Conservation (phyloP, 2,329 filamentous ascomycete genomes). For the Berkeleyomyces rouxiae region DNA sequence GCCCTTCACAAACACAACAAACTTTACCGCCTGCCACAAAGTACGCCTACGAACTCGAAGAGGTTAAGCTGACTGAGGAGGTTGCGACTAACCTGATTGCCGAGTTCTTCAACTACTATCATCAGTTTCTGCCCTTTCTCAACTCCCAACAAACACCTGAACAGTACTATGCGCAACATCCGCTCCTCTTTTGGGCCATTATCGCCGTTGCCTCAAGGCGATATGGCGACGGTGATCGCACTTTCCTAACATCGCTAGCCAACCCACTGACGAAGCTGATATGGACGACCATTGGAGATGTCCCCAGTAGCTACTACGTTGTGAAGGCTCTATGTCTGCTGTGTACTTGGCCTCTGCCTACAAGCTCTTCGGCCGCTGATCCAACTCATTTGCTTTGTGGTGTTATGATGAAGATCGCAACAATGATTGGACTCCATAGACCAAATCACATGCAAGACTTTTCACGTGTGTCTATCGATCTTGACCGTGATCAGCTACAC, state of each 20-base stretch:
- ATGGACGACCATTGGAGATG: slow-evolving; percentile 61
- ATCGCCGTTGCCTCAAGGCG: slow-evolving; percentile 59
- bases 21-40: slow-evolving; percentile 26
- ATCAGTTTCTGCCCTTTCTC: slow-evolving; percentile 63
- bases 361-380: slow-evolving; percentile 64
- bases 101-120: slow-evolving; percentile 61
- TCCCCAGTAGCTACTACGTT: slow-evolving; percentile 63
- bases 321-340: slow-evolving; percentile 67
- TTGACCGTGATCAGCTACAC: slow-evolving; percentile 63
- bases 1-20: slow-evolving; percentile 36
- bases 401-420: slow-evolving; percentile 76
- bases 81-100: slow-evolving; percentile 48
- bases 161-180: slow-evolving; percentile 59
- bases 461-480: slow-evolving; percentile 54
- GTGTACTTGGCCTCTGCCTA: slow-evolving; percentile 69
- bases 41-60: slow-evolving; percentile 44
- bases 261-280: slow-evolving; percentile 53
- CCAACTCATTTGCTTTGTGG: slow-evolving; percentile 69
- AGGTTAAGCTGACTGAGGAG: slow-evolving; percentile 46
- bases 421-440: slow-evolving; percentile 65
- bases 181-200: slow-evolving; percentile 74
- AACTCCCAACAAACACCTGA: slow-evolving; percentile 51
- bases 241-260: slow-evolving; percentile 50
- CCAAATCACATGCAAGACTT: slow-evolving; percentile 74
- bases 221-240: slow-evolving; percentile 38